Evolutionary conservation across 2,329 filamentous ascomycete genomes (phyloP), one percentile per base, ranked within the genome.

Genomic region (Diplocarpon mali): DNA sequence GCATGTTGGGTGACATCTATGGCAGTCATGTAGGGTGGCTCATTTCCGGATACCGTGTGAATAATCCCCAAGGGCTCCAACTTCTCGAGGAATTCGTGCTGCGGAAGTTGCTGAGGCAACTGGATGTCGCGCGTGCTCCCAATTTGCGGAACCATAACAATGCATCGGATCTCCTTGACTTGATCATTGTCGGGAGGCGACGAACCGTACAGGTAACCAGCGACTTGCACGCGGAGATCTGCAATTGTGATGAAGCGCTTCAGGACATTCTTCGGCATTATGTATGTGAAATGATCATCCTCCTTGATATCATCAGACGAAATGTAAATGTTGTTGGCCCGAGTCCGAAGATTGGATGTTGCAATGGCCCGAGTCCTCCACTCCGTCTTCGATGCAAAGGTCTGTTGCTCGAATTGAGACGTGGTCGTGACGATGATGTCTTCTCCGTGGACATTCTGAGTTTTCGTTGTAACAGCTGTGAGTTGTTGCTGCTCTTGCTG

Each of bases 401-500:
- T 90, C 63, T 95, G 86, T 66, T 95, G 89, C 67, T 98, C 92
- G 59, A 94, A 98, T 61, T 95, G 86, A 14, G 92, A 96, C 0
- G 92, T 98, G 0, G 93, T 98, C 0, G 92, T 95, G 20, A 96
- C 90, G 57, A 98, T 89, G 60, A 98, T 95, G 61, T 98, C 92
- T 64, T 98, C 92, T 4, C 92, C 92, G 53, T 90, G 87, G 5
- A 92, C 83, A 60, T 98, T 98, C 64, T 95, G 89, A 0, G 92
- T 98, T 75, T 95, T 95, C 41, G 93, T 98, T 0, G 92, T 96
- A 15, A 95, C 90, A 12, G 92, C 92, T 27, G 92, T 98, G 57
- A 98, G 75, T 62, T 98, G 92, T 61, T 88, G 83, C 65, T 95
- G 88, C 63, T 98, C 92, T 63, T 95, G 83, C 64, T 96, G 88